A percentile compares a stretch with the other conserved stretches of the same genome.
Conservation (phyloP, 2,329 filamentous ascomycete species). For the Claviceps maximensis region DNA sequence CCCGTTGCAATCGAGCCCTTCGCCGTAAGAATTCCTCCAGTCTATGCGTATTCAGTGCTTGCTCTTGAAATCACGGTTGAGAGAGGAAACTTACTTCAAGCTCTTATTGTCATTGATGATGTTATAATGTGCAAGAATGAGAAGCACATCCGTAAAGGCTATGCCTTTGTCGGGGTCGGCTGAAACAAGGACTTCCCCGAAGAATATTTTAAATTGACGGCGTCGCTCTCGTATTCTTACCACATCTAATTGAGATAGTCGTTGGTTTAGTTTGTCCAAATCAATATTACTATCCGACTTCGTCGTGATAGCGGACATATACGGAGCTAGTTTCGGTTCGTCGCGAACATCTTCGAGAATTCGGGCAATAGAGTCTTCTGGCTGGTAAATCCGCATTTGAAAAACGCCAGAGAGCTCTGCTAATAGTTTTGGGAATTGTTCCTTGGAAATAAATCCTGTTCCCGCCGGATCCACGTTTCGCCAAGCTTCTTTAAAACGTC, state of each 20-base stretch:
- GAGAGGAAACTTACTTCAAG: slow-evolving; percentile 47
- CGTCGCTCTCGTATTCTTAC: slow-evolving; percentile 61
- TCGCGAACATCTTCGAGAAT: slow-evolving; percentile 75
- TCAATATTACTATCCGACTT: slow-evolving; percentile 51
- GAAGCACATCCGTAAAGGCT: slow-evolving; percentile 79
- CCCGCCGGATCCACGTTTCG: slow-evolving; percentile 87
- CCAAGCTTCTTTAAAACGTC: slow-evolving; percentile 97
- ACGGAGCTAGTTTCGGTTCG: slow-evolving; percentile 37
- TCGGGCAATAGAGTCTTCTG: slow-evolving; percentile 72
- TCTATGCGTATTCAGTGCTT: slow-evolving; percentile 25
- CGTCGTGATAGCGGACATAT: slow-evolving; percentile 39
- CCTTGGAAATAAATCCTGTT: slow-evolving; percentile 80
- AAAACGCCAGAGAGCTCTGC: slow-evolving; percentile 92
- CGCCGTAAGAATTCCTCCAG: slow-evolving; percentile 91
- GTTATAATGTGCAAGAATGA: slow-evolving; percentile 97
- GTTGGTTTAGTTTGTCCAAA: slow-evolving; percentile 58
- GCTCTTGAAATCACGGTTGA: neutral
- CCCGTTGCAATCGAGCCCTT: slow-evolving; percentile 76
- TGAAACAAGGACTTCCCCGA: slow-evolving; percentile 88
- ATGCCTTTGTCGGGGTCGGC: slow-evolving; percentile 84
- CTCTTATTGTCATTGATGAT: slow-evolving; percentile 98
- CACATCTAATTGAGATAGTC: slow-evolving; percentile 62
- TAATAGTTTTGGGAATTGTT: slow-evolving; percentile 75
- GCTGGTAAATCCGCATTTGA: slow-evolving; percentile 91
- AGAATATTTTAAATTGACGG: slow-evolving; percentile 82